Conservation (phyloP, 495 filamentous ascomycete species). For the Pseudoneurospora amorphoporcata region DNA sequence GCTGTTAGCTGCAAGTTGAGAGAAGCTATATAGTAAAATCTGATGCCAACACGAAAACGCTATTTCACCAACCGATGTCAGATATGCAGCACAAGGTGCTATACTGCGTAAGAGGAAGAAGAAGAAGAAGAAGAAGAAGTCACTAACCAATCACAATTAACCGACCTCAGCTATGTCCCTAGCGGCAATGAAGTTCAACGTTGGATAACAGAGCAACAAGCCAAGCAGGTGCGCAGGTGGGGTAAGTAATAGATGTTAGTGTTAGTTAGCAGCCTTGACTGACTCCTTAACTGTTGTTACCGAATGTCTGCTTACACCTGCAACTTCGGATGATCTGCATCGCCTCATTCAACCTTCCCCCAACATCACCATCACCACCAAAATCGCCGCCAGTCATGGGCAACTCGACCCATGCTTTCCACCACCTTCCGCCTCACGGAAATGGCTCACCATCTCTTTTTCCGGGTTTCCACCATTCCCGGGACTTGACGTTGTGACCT, state of each 20-base stretch:
- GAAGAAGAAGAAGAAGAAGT: too few species aligned
- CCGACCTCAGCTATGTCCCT: too few species aligned
- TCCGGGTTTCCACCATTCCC: background rate
- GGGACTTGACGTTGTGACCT: background rate
- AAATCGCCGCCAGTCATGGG: background rate
- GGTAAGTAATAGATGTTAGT: background rate
- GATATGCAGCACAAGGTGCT: background rate
- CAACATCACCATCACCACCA: background rate
- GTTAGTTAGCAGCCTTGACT: too few species aligned
- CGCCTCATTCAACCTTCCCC: background rate
- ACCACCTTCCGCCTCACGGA: background rate
- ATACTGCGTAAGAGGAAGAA: too few species aligned
- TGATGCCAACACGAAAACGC: background rate
- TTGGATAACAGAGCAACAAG: background rate
- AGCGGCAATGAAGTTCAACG: too few species aligned
- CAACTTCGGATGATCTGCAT: background rate
- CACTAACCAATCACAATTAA: too few species aligned
- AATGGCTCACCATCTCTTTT: background rate
- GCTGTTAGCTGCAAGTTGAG: background rate
- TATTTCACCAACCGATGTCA: background rate
- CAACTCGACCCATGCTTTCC: background rate
- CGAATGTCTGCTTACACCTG: background rate
- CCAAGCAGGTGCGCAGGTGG: background rate
- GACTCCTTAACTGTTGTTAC: background rate
- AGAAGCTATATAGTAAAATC: background rate